Evolutionary conservation across 2,329 filamentous ascomycete species (phyloP), one percentile per base, ranked within the genome.

Genomic region (Penicillium occitanis): DNA sequence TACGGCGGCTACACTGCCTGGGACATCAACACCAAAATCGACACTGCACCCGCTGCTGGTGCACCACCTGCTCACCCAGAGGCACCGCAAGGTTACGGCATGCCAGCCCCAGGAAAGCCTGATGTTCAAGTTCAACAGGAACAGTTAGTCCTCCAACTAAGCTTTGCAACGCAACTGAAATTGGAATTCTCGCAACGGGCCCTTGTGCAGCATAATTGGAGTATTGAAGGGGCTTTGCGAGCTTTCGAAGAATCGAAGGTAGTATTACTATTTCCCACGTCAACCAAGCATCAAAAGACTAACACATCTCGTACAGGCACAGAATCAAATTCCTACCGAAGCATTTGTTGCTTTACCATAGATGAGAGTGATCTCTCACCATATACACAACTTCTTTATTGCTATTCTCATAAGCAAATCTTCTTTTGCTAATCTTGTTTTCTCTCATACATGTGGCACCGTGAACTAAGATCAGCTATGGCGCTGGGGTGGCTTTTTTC

Each of bases 141-240:
- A 69, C 87, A 93, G 80, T 83, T 96, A 74, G 81, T 88, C 25
- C 71, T 82, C 22, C 89, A 95, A 74, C 84, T 97, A 62, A 90
- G 88, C 69, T 88, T 87, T 69, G 88, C 88, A 72, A 97, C 93
- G 1, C 87, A 88, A 66, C 92, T 99, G 88, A 95, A 87, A 8
- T 79, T 88, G 10, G 83, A 91, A 66, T 96, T 91, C 75, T 90
- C 93, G 1, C 86, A 89, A 70, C 86, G 96, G 83, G 97, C 94
- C 72, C 83, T 98, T 17, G 84, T 87, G 2, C 88, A 93, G 67
- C 91, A 90, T 65, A 86, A 85, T 44, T 98, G 93, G 92, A 87
- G 96, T 75, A 87, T 93, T 59, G 86, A 91, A 44, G 85, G 86
- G 70, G 94, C 93, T 1, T 80, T 93, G 70, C 81, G 85, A 63